phyloP scores from a whole-genome alignment of 495 filamentous ascomycete genomes.

The Daldinia childiae region DNA sequence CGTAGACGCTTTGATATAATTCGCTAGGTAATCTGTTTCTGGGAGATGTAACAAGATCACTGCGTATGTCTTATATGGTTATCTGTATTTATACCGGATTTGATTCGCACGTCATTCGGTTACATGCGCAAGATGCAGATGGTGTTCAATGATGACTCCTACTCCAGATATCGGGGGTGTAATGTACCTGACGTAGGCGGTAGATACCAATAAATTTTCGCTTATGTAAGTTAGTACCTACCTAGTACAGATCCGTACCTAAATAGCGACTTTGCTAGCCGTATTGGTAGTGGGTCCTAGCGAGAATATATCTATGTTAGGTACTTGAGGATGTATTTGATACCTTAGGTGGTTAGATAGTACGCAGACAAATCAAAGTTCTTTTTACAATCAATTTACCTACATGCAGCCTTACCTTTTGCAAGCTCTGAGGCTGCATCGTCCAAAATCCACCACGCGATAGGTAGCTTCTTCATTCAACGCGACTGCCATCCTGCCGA shows the following conservation, averaged over 20 bases:
- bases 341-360: not conserved
- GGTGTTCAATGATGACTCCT: constrained; percentile 27
- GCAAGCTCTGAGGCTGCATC: constrained; percentile 41
- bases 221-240: constrained; percentile 35
- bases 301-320: not conserved
- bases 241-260: no score
- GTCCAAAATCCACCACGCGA: constrained; percentile 44
- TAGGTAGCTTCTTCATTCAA: constrained; percentile 41
- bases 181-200: constrained; percentile 6
- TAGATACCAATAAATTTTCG: constrained; percentile 27
- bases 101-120: constrained; percentile 25
- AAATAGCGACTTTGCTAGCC: no score
- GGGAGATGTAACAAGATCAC: not conserved
- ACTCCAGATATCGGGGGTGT: constrained; percentile 6
- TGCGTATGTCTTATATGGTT: not conserved
- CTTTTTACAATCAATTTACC: constrained; percentile 8
- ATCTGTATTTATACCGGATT: constrained; percentile 9
- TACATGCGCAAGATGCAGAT: constrained; percentile 2
- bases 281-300: not conserved
- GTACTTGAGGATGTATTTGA: constrained; percentile 1
- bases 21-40: not conserved
- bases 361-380: not conserved
- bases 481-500: constrained; percentile 27
- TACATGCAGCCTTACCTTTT: constrained; percentile 40
- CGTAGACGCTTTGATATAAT: not conserved